Evolutionary conservation across 805 yeast species (phyloP).

Genomic region (Torulaspora maleeae): DNA sequence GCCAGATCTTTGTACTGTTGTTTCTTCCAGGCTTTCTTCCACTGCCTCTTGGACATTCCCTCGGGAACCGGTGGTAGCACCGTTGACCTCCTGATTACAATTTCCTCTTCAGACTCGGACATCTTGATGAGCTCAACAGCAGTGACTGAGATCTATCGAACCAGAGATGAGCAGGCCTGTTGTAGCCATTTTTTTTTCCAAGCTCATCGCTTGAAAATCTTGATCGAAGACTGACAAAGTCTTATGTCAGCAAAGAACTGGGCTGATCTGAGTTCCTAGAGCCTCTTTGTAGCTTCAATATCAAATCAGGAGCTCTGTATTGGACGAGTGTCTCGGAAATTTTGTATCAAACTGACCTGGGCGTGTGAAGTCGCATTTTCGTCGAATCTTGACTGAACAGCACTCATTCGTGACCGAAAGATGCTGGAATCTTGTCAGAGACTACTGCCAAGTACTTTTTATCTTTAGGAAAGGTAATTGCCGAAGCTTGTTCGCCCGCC

Average conservation of each 20-base stretch:
- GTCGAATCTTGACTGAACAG: too few relatives aligned
- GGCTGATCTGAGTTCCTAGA: neutral
- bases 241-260: neutral
- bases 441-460: too few relatives aligned
- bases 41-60: slow-evolving; percentile 82
- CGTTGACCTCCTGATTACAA: slow-evolving; percentile 11
- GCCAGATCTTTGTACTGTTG: slow-evolving; percentile 60
- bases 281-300: too few relatives aligned
- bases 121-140: neutral
- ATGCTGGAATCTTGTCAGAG: too few relatives aligned
- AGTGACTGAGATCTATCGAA: too few relatives aligned
- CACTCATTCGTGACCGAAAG: too few relatives aligned
- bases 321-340: too few relatives aligned
- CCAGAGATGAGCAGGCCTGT: neutral
- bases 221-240: neutral
- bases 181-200: neutral
- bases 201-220: slow-evolving; percentile 16
- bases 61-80: slow-evolving; percentile 52
- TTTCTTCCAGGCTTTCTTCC: slow-evolving; percentile 65
- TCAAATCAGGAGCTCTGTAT: too few relatives aligned
- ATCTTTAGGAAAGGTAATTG: too few relatives aligned
- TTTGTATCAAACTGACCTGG: too few relatives aligned
- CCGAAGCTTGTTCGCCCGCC: too few relatives aligned
- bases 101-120: slow-evolving; percentile 7
- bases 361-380: too few relatives aligned